Percentiles rank a stretch among this genome's conserved stretches.
These are phyloP conservation scores for Casuarina equisetifolia DNA, from an alignment of 306 rosid genomes.

Conservation along the genomic window DNA sequence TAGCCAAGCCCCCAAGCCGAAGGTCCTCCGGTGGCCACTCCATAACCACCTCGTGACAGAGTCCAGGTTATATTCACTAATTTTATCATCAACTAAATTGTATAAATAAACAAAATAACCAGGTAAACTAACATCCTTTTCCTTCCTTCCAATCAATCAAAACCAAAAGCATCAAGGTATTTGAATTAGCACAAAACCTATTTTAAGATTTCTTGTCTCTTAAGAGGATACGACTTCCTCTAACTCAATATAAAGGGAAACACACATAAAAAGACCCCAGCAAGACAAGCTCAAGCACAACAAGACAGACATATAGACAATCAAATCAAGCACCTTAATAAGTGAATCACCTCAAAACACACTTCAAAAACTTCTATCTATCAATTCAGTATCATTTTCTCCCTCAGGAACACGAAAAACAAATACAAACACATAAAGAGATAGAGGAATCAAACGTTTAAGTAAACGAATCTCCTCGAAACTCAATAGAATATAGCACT, in stretches of 20 bases:
- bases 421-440: background rate
- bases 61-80: constrained; percentile 20
- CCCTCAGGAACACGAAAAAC: background rate
- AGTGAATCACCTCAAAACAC: background rate
- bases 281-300: too few relatives aligned
- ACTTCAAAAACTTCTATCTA: background rate
- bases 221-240: background rate
- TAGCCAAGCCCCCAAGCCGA: constrained; percentile 92
- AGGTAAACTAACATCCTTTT: background rate
- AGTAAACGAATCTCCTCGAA: background rate
- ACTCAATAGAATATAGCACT: too few relatives aligned
- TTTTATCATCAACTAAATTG: background rate
- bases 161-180: background rate
- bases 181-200: too few relatives aligned
- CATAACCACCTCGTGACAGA: constrained; percentile 81
- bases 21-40: constrained; percentile 98
- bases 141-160: background rate
- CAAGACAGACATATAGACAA: background rate
- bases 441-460: background rate
- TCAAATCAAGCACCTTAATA: background rate
- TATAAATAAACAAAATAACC: background rate
- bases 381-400: background rate
- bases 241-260: background rate
- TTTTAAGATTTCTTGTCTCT: background rate
- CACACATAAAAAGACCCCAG: too few relatives aligned